A percentile compares a stretch with the other conserved stretches of the same genome.
phyloP scores from a whole-genome alignment of 495 filamentous ascomycete species.

The Alectoria sarmentosa region DNA sequence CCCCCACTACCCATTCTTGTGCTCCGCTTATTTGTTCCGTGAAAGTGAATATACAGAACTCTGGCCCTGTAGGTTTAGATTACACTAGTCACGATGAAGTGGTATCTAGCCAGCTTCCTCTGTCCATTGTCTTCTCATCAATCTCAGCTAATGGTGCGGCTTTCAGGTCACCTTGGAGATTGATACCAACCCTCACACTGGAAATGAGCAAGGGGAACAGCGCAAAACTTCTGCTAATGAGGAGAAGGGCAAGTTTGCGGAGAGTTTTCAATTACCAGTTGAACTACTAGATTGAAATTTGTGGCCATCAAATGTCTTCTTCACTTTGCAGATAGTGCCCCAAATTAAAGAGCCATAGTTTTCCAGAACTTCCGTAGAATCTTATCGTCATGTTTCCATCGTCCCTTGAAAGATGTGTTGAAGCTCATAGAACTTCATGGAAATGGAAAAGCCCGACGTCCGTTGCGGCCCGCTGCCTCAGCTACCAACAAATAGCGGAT shows the following conservation, averaged over 20 bases:
- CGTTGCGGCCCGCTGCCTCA: conserved; percentile 7
- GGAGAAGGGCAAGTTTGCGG: conserved; percentile 2
- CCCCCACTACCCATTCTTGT: not conserved
- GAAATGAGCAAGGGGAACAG: conserved; percentile 23
- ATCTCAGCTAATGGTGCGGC: conserved; percentile 12
- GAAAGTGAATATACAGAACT: conserved; percentile 25
- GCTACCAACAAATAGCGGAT: not conserved
- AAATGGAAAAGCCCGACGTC: conserved; percentile 14
- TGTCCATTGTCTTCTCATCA: conserved; percentile 18
- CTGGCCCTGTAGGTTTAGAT: conserved; percentile 40
- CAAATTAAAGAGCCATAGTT: not conserved
- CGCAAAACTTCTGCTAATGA: conserved; percentile 3
- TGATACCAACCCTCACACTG: conserved; percentile 49
- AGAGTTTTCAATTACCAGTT: conserved; percentile 24
- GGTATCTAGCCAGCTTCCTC: conserved; percentile 37
- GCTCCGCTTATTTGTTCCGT: conserved; percentile 2
- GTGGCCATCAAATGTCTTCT: not conserved
- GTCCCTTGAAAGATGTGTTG: not conserved
- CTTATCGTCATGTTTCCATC: not conserved
- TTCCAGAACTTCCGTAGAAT: not conserved
- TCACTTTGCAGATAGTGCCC: not conserved
- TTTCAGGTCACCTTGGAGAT: conserved; percentile 59
- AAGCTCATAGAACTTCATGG: conserved; percentile 12
- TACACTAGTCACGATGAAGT: conserved; percentile 57
- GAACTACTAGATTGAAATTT: conserved; percentile 14